Evolutionary conservation across 2,329 filamentous ascomycete species (phyloP), one percentile per base, ranked within the genome.

Genomic region (Alternaria longipes): DNA sequence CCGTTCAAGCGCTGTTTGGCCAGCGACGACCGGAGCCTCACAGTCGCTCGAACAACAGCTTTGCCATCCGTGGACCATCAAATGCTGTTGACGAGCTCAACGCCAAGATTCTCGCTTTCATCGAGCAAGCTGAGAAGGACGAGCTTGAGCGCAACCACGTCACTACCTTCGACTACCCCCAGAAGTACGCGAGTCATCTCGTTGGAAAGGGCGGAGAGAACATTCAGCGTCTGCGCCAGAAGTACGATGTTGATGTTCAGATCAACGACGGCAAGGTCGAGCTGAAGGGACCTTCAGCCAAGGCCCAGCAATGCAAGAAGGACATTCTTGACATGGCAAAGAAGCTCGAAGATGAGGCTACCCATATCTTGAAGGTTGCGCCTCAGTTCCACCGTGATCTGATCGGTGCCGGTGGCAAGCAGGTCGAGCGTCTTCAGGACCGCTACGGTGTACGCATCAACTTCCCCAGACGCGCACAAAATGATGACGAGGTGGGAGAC

Each of bases 361-460:
- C 90, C 1, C 90, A 97, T 78, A 84, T 88, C 12, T 84, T 99
- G 56, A 97, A 96, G 84, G 91, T 99, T 69, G 92, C 96, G 59
- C 91, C 94, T 56, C 93, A 97, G 81, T 98, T 91, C 80, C 95
- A 99, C 81, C 88, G 93, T 62, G 94, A 97, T 77, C 85, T 99
- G 56, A 99, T 99, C 71, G 95, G 95, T 50, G 87, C 92, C 20
- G 90, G 92, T 72, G 95, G 95, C 61, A 88, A 85, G 74, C 92
- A 96, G 76, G 94, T 99, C 74, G 95, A 95, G 81, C 90, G 92
- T 68, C 87, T 99, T 24, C 94, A 99, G 81, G 92, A 90, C 57
- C 91, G 94, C 47, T 97, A 99, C 84, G 90, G 91, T 75, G 95
- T 99, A 42, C 89, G 94, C 65, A 95, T 99, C 71, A 94, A 97